Evolutionary conservation across 2,329 filamentous ascomycete genomes (phyloP), one percentile per base, ranked within the genome.

Genomic region (Truncatella angustata): DNA sequence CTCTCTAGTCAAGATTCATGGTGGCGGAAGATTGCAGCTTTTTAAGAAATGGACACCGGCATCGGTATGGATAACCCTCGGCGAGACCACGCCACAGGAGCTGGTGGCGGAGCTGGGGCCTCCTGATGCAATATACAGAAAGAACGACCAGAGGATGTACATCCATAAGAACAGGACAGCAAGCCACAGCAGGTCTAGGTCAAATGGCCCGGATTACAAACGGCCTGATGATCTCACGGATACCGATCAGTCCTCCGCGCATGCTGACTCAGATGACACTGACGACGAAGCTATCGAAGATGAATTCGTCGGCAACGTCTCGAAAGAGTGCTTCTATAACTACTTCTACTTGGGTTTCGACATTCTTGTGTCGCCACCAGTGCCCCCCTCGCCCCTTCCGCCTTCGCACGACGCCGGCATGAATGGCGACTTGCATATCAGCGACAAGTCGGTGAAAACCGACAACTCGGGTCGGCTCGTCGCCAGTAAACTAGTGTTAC

Each of bases 301-400:
- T 26, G 80, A 82, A 26, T 66, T 74, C 3, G 73, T 74, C 1
- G 74, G 76, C 57, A 73, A 77, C 66, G 59, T 85, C 3, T 82
- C 85, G 1, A 81, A 84, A 4, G 90, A 95, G 66, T 91, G 87
- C 58, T 99, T 97, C 67, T 97, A 94, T 72, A 97, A 97, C 68
- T 99, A 99, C 68, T 99, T 97, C 66, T 88, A 93, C 58, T 86
- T 96, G 56, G 94, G 94, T 2, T 95, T 99, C 64, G 94, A 99
- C 68, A 82, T 97, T 9, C 79, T 97, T 4, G 82, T 99, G n/a
- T 96, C 93, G 1, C 84, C 85, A 26, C 87, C 90, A 0, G 84
- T 82, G 0, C 66, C 78, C 4, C 77, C 87, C 4, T 89, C 87
- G 0, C 81, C 81, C 20, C 74, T 76, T 5, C 85, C 88, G 0